Percentiles rank a stretch among this genome's conserved stretches.
phyloP scores from a whole-genome alignment of 2,329 filamentous ascomycete species.

The Didymella exigua region DNA sequence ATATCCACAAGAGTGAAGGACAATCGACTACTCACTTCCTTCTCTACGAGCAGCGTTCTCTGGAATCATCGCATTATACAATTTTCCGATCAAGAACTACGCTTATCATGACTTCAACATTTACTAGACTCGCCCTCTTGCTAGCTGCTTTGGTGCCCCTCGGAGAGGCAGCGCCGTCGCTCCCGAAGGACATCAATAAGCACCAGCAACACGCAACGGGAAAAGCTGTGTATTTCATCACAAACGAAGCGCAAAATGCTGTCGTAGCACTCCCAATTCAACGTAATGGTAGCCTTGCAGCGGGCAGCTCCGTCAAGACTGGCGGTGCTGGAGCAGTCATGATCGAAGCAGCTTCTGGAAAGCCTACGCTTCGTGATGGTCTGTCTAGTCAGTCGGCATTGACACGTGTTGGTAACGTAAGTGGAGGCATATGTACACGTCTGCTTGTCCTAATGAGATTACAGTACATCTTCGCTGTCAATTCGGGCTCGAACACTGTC shows the following conservation, averaged over 20 bases:
- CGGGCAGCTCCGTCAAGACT: background rate
- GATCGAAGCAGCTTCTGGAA: background rate
- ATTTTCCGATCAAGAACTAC: too few species aligned
- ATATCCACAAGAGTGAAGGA: too few species aligned
- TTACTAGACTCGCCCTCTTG: too few species aligned
- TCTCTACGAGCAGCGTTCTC: too few species aligned
- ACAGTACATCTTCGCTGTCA: slow-evolving; percentile 61
- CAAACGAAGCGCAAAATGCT: background rate
- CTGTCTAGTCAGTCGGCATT: background rate
- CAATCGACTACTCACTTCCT: too few species aligned
- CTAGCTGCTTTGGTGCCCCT: too few species aligned
- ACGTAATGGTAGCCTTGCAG: background rate
- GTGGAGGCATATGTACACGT: background rate
- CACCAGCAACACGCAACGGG: background rate
- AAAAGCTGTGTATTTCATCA: background rate
- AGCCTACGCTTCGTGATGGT: background rate
- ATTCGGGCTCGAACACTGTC: slow-evolving; percentile 49
- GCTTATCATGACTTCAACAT: too few species aligned
- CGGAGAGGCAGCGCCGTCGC: background rate
- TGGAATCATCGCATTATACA: too few species aligned
- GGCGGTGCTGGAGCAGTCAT: background rate
- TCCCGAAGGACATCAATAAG: background rate
- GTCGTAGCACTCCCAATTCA: background rate
- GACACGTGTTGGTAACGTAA: background rate
- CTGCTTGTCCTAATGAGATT: slow-evolving; percentile 32